Evolutionary conservation across 2,329 filamentous ascomycete genomes (phyloP).

Genomic region (Knufia fluminis): DNA sequence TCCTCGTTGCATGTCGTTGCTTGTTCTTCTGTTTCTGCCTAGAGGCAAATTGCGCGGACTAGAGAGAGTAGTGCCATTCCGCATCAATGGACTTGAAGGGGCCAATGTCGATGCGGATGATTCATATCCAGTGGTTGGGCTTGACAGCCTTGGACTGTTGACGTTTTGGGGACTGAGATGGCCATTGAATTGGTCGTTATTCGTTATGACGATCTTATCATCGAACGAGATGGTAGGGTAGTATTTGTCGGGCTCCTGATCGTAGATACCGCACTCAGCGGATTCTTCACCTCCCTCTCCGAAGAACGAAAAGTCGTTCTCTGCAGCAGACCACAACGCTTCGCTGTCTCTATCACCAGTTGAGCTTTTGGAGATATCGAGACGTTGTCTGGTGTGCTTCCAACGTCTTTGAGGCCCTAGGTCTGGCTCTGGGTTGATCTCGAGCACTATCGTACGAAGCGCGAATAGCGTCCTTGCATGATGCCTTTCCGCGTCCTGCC

Average conservation of each 20-base stretch:
- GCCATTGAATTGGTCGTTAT: slow-evolving; percentile 24
- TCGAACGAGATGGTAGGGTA: slow-evolving; percentile 38
- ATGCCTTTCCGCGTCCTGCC: slow-evolving; percentile 40
- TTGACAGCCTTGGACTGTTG: slow-evolving; percentile 8
- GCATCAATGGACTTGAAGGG: background rate
- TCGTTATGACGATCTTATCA: slow-evolving; percentile 34
- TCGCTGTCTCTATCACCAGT: slow-evolving; percentile 53
- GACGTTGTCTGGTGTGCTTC: slow-evolving; percentile 37
- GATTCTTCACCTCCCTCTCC: slow-evolving; percentile 36
- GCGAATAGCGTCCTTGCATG: slow-evolving; percentile 46
- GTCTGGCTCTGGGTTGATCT: slow-evolving; percentile 35
- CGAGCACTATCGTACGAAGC: slow-evolving; percentile 47
- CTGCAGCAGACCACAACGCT: slow-evolving; percentile 49
- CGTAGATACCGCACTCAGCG: slow-evolving; percentile 42
- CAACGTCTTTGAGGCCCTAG: slow-evolving; percentile 23
- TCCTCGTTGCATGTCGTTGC: slow-evolving; percentile 17
- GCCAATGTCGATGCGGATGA: slow-evolving; percentile 10
- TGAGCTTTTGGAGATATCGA: slow-evolving; percentile 42
- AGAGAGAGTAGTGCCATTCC: slow-evolving; percentile 7
- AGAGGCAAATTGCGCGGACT: slow-evolving; percentile 21
- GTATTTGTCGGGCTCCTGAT: slow-evolving; percentile 35
- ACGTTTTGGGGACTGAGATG: slow-evolving; percentile 14
- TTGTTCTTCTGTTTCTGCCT: slow-evolving; percentile 19
- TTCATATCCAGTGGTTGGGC: slow-evolving; percentile 10
- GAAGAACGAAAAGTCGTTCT: slow-evolving; percentile 54